Conservation (phyloP, 805 yeast genomes). For the Starmerella sp. region DNA sequence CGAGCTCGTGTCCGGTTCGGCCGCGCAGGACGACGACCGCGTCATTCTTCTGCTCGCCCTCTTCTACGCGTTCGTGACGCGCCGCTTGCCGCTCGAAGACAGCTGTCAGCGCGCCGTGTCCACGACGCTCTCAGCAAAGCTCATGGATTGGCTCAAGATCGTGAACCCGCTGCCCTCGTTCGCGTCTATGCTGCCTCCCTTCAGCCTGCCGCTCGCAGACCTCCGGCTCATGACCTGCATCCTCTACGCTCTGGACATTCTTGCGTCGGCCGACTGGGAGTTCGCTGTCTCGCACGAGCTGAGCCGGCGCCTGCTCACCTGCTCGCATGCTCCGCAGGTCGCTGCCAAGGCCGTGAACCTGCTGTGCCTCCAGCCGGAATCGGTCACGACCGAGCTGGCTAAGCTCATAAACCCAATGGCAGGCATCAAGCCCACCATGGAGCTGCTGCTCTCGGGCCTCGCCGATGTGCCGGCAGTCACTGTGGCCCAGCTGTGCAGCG, state of each 20-base stretch:
- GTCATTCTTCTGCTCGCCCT: slow-evolving; percentile 9
- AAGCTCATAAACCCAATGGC: slow-evolving; percentile 1
- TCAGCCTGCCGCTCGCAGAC: not conserved
- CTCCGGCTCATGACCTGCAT: slow-evolving; percentile 5
- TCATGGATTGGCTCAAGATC: slow-evolving; percentile 1
- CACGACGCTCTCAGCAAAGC: not conserved
- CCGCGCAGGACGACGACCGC: slow-evolving; percentile 1
- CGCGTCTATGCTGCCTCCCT: not conserved
- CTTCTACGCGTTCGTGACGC: slow-evolving; percentile 8
- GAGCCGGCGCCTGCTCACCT: slow-evolving; percentile 7
- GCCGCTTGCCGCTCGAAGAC: not conserved
- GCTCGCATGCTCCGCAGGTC: slow-evolving; percentile 9
- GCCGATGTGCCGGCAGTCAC: slow-evolving; percentile 6
- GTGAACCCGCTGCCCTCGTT: slow-evolving; percentile 12
- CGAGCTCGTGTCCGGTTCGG: not conserved
- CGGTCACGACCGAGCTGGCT: not conserved
- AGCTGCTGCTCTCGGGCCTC: slow-evolving; percentile 18
- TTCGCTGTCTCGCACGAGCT: slow-evolving; percentile 12
- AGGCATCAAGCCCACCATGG: slow-evolving; percentile 5
- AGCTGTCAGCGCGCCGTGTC: not conserved
- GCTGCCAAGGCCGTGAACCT: slow-evolving; percentile 8
- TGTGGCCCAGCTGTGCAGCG: slow-evolving; percentile 1
- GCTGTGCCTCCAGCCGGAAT: slow-evolving; percentile 8
- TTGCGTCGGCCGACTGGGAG: slow-evolving; percentile 4
- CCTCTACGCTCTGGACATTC: slow-evolving; percentile 15